Conservation (phyloP, 1,284 basidiomycete genomes). For the Apiotrichum sp. region DNA sequence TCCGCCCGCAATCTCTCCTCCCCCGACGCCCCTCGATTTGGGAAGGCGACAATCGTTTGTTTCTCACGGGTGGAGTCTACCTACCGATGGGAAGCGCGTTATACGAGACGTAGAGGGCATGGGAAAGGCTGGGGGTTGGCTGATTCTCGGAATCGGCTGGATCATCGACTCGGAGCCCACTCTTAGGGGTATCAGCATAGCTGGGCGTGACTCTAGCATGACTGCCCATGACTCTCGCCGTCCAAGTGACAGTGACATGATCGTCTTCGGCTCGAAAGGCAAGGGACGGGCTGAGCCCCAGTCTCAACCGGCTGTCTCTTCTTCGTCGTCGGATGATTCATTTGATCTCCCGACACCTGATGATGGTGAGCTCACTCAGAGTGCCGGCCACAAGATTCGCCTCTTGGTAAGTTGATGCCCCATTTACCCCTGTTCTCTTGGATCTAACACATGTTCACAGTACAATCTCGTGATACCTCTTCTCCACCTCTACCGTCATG, state of each 20-base stretch:
- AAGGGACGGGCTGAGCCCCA: constrained; percentile 7
- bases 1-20: not conserved
- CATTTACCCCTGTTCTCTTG: not conserved
- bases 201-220: too few species aligned
- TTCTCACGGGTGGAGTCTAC: constrained; percentile 33
- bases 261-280: constrained; percentile 13
- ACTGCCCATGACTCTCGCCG: too few species aligned
- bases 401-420: constrained; percentile 24
- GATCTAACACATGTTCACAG: constrained; percentile 15
- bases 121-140: constrained; percentile 41
- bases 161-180: constrained; percentile 24
- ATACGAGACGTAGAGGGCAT: constrained; percentile 38
- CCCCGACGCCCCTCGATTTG: not conserved
- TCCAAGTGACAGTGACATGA: constrained; percentile 10
- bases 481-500: constrained; percentile 35
- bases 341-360: constrained; percentile 10
- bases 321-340: constrained; percentile 11
- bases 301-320: not conserved
- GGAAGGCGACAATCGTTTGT: not conserved
- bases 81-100: constrained; percentile 36
- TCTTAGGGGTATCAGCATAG: too few species aligned
- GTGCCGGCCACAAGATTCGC: constrained; percentile 15
- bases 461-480: constrained; percentile 36
- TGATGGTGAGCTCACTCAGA: constrained; percentile 5
- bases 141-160: constrained; percentile 38